Base-by-base conservation (phyloP, 2,329 filamentous ascomycete species). In the Corynespora cassiicola region DNA sequence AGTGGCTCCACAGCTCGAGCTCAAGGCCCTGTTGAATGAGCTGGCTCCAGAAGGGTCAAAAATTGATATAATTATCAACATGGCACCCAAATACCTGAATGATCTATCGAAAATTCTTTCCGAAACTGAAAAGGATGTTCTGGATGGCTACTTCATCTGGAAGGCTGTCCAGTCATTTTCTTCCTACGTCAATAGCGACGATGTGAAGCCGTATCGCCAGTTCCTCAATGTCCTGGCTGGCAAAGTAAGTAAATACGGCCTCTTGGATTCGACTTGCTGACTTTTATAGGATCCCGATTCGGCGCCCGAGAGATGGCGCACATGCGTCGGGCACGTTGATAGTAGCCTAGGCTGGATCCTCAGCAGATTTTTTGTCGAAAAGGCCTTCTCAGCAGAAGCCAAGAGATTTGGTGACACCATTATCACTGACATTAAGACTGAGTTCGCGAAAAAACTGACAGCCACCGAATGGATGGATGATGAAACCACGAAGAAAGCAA, bases 291-390 rank as follows among this genome's bases (percentile, higher is more conserved):
- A 85, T 37, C 77, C 82, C 1, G 75, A 85, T 34, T 79, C 82
- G 2, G 75, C 74, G 14, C 70, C 81, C 10, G 85, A 88, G 54
- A 75, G 84, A 31, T 87, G 84, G 84, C 76, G 84, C 52, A 82
- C 75, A 6, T 88, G 85, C 51, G 75, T 87, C 18, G 61, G 60
- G 6, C 73, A 77, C 21, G 75, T 85, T 5, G 82, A 86, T 47
- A 61, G 66, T 15, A 77, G 78, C 5, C 62, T 88, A 15, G 79
- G 79, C 2, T 88, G 85, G 84, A 84, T 86, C 31, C 68, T 87
- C 11, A 85, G 83, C 56, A 80, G 84, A 15, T 88, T 88, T 69
- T 90, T 84, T 47, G 75, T 88, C 2, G 79, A 88, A 45, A 80
- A 81, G 31, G 77, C 84, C 1, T 89, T 88, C 54, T 81, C 83